Conservation (phyloP, 1,284 basidiomycete species). For the Cutaneotrichosporon sp. region DNA sequence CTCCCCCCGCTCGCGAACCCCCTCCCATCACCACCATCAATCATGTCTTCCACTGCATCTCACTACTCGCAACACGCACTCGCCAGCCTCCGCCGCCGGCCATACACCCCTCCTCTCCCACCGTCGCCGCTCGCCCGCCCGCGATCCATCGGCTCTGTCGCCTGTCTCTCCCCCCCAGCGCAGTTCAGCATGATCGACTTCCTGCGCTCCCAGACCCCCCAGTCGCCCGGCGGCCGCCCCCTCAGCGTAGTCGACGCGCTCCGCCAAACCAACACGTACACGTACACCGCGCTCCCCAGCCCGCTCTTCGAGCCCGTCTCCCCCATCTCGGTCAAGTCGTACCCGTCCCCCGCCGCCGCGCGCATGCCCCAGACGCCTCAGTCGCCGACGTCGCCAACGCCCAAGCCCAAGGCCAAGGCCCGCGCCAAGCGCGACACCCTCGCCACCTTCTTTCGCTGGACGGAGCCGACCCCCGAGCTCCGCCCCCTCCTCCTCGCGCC, state of each 20-base stretch:
- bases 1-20: not conserved
- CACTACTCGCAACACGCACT: conserved; percentile 5
- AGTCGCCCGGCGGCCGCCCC: not conserved
- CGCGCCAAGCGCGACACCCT: conserved; percentile 3
- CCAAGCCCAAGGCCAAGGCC: not conserved
- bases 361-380: too few species aligned
- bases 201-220: conserved; percentile 1
- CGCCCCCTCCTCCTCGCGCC: not conserved
- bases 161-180: not conserved
- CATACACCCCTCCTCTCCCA: not conserved
- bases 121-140: not conserved
- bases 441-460: conserved; percentile 1
- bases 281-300: not conserved
- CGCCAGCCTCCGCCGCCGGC: not conserved
- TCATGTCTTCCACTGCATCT: not conserved
- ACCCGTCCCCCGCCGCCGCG: not conserved
- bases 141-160: not conserved
- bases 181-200: conserved; percentile 9
- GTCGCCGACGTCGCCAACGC: not conserved
- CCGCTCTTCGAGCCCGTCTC: not conserved
- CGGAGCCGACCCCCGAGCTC: not conserved
- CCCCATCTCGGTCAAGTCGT: not conserved
- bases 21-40: not conserved
- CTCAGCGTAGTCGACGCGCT: conserved; percentile 5
- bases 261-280: not conserved